Percentiles rank a stretch among this genome's conserved stretches.
Evolutionary conservation across 345 rosid genomes (phyloP).

Genomic region (Eucalyptus erythrocorys): DNA sequence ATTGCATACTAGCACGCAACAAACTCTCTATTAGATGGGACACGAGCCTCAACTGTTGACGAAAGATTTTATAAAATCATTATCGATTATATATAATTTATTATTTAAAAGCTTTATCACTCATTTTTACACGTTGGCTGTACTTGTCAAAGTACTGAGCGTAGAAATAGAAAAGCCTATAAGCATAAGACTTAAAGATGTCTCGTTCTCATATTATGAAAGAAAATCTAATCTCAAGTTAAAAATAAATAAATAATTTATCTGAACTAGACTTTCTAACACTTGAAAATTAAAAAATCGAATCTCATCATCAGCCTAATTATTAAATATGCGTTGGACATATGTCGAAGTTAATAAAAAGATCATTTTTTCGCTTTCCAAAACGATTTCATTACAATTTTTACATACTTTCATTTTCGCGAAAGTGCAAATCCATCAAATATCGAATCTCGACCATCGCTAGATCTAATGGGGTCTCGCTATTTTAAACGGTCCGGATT

Average conservation of each 20-base stretch:
- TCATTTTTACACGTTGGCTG: fast-evolving
- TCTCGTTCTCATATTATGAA: not conserved
- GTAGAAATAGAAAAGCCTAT: not conserved
- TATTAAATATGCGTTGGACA: not conserved
- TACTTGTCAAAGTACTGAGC: not conserved
- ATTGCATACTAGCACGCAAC: not conserved
- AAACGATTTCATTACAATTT: too few relatives aligned
- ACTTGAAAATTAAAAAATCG: fast-evolving
- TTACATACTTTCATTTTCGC: not conserved
- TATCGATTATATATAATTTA: not conserved
- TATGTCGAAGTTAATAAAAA: not conserved
- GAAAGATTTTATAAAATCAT: too few relatives aligned
- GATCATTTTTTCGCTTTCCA: fast-evolving
- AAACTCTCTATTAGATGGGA: not conserved
- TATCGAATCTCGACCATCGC: not conserved
- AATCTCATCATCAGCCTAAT: not conserved
- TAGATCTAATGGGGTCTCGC: fast-evolving
- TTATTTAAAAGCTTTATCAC: not conserved
- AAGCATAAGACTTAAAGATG: not conserved
- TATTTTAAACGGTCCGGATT: not conserved
- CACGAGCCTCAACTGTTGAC: too few relatives aligned
- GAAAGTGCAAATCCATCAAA: not conserved
- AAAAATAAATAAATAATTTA: not conserved
- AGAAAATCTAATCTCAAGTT: not conserved
- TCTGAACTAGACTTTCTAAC: fast-evolving